phyloP scores from a whole-genome alignment of 1,284 basidiomycete genomes.

The Mycena citricolor region DNA sequence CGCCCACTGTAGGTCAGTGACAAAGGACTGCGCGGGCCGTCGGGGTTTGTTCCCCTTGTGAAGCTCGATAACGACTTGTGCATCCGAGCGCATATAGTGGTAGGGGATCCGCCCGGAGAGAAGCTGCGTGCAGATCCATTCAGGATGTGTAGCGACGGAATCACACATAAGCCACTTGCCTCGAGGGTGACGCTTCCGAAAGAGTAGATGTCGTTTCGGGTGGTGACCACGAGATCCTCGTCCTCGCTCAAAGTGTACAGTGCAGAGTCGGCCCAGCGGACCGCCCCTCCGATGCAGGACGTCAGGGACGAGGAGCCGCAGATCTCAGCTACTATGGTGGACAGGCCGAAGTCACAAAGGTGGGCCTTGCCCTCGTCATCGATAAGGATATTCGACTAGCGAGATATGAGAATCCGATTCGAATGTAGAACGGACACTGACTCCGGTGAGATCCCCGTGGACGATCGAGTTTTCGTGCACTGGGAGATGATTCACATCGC shows the following conservation, averaged over 20 bases:
- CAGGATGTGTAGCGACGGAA: too few relatives aligned
- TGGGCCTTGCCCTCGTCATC: constrained; percentile 35
- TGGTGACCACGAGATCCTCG: constrained; percentile 26
- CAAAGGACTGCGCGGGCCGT: constrained; percentile 37
- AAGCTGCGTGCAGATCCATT: constrained; percentile 33
- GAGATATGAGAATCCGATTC: constrained; percentile 1
- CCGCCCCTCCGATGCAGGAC: constrained; percentile 37
- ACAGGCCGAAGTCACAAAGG: constrained; percentile 45
- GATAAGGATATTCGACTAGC: constrained; percentile 42
- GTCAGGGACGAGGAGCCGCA: constrained; percentile 28
- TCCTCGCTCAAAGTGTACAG: constrained; percentile 29
- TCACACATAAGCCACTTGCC: constrained; percentile 32
- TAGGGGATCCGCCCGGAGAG: constrained; percentile 41
- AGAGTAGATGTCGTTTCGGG: constrained; percentile 40
- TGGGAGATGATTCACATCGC: constrained; percentile 12
- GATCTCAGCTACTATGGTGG: constrained; percentile 36
- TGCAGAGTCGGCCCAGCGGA: constrained; percentile 39
- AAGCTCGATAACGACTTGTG: constrained; percentile 42
- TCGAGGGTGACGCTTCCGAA: constrained; percentile 43
- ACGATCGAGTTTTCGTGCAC: constrained; percentile 40
- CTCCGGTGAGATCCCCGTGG: constrained; percentile 43
- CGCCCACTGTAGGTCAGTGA: constrained; percentile 40
- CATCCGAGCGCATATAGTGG: constrained; percentile 39
- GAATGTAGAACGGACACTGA: constrained; percentile 22
- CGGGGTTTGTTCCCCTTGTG: constrained; percentile 40